phyloP scores from a whole-genome alignment of 2,329 filamentous ascomycete species.

The Hypoxylon sp. region DNA sequence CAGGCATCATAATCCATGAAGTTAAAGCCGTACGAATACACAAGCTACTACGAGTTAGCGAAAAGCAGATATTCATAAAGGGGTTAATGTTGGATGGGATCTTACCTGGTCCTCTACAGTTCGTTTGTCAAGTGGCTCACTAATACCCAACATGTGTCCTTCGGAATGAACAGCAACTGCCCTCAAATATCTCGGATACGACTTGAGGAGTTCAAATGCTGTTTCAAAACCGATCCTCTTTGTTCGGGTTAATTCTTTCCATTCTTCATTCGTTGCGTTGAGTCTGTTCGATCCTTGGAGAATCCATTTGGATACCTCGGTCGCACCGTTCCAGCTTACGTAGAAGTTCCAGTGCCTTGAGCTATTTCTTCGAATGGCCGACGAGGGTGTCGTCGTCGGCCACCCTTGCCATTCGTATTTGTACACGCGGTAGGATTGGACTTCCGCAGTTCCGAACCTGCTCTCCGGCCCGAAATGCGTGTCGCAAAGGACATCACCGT shows the following conservation, averaged over 20 bases:
- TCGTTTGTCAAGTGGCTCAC: constrained; percentile 32
- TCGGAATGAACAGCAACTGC: constrained; percentile 39
- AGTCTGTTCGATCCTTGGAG: constrained; percentile 56
- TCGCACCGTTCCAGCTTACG: constrained; percentile 59
- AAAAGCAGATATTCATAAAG: neutral
- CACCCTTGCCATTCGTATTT: constrained; percentile 51
- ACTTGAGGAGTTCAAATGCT: constrained; percentile 44
- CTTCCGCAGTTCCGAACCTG: constrained; percentile 42
- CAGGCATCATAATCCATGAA: constrained; percentile 17
- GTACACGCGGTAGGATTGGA: constrained; percentile 52
- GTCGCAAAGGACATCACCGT: constrained; percentile 48
- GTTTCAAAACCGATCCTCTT: constrained; percentile 59
- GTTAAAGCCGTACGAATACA: constrained; percentile 4
- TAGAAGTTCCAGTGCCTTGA: constrained; percentile 51
- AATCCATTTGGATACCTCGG: constrained; percentile 56
- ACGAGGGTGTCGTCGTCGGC: constrained; percentile 43
- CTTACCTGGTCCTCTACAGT: constrained; percentile 38
- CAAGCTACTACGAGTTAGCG: constrained; percentile 22
- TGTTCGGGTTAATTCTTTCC: constrained; percentile 29
- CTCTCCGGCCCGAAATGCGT: constrained; percentile 45
- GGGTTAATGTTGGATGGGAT: neutral
- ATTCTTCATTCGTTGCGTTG: constrained; percentile 48
- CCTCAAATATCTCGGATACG: constrained; percentile 41
- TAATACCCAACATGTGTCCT: constrained; percentile 37
- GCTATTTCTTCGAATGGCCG: constrained; percentile 45